Base-by-base conservation (phyloP, 2,329 filamentous ascomycete species). In the Uncinocarpus reesii region DNA sequence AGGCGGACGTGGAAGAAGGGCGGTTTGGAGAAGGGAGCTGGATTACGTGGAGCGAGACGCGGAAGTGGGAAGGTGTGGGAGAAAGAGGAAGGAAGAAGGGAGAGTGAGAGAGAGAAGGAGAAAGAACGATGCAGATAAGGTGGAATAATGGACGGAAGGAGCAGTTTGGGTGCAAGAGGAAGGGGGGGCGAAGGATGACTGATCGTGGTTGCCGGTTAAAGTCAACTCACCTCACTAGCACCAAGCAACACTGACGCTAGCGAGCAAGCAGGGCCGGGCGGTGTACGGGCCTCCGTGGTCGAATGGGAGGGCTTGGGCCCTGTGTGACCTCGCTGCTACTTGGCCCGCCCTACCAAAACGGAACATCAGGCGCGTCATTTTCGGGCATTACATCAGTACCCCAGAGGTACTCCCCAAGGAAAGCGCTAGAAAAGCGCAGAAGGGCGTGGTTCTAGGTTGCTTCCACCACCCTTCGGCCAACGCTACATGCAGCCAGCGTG, bases 31-130 rank as follows among this genome's bases (percentile, higher is more conserved):
- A 44, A 54, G 13, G 32, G 15, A 54, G 51, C 43, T 43, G 41
- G 29, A 43, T 43, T 43, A 46, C 42, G 42, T 59, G 58, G 56
- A 61, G 59, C 58, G 10, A 23, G 24, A 15, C n/a, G n/a, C n/a
- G 16, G 36, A 59, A 61, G 61, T 61, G 58, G 58, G 55, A 52
- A 60, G 58, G 59, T 57, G 58, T 57, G 60, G 59, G 59, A 58
- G 54, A 54, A 51, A 53, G 57, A 51, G 58, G 62, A 59, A 59
- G 59, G 58, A 58, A 58, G 53, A 58, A 45, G 11, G 18, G 32
- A n/a, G 15, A 49, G 51, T 55, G 55, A 52, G 49, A 49, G 50
- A 52, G 47, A 54, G 56, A 52, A 31, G 58, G 60, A 60, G 36
- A 24, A 40, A 40, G 35, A 35, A 52, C 53, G 58, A 55, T 51